Evolutionary conservation across 108 stramenopile species (phyloP).

Genomic region (Fragilariopsis cylindrus): DNA sequence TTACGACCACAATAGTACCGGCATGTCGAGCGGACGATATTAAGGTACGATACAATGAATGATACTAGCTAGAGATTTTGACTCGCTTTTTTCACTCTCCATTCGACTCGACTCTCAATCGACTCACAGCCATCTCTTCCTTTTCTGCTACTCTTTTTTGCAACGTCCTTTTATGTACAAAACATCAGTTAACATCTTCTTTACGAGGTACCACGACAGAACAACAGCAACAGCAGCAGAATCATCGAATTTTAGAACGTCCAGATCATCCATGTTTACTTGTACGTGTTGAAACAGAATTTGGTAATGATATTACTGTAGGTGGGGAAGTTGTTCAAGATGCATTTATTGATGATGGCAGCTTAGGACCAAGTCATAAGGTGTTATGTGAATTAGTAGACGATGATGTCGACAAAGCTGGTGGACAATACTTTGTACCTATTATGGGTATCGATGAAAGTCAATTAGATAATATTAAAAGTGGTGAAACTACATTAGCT

Average conservation of each 20-base stretch:
- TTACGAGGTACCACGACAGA: neutral
- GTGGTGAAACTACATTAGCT: constrained; percentile 6
- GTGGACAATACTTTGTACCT: constrained; percentile 9
- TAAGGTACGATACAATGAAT: no score
- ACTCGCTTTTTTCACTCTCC: no score
- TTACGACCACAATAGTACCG: no score
- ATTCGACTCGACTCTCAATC: no score
- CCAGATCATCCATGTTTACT: constrained; percentile 8
- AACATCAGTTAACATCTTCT: neutral
- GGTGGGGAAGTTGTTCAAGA: no score
- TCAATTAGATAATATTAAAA: neutral
- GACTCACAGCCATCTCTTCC: no score
- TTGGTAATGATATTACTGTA: neutral
- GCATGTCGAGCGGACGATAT: no score
- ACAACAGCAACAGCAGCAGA: neutral
- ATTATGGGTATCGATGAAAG: constrained; percentile 10
- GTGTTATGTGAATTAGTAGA: neutral
- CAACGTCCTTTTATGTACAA: no score
- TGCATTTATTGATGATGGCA: no score
- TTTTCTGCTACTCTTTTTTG: no score
- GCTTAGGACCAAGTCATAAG: neutral
- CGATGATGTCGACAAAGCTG: constrained; percentile 7
- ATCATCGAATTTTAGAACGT: neutral
- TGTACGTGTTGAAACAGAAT: constrained; percentile 14
- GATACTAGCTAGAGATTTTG: no score